phyloP scores from a whole-genome alignment of 495 filamentous ascomycete genomes.

The Trichoderma asperelloides region DNA sequence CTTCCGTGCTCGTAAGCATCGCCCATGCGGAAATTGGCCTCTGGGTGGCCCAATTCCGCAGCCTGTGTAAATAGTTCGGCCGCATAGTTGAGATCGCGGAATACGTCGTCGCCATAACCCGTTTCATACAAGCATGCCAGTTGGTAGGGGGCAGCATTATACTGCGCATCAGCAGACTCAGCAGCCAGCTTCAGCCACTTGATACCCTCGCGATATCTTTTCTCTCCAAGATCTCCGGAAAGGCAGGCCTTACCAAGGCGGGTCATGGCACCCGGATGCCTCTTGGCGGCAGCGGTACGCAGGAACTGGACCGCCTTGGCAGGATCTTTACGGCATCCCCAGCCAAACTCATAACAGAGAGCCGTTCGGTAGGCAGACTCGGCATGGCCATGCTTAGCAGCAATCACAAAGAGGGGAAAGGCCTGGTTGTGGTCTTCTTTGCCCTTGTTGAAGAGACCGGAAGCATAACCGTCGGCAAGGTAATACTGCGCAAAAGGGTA shows the following conservation, averaged over 20 bases:
- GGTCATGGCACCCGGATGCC: constrained; percentile 90
- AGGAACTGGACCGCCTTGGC: constrained; percentile 91
- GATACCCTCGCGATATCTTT: constrained; percentile 81
- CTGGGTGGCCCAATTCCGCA: constrained; percentile 79
- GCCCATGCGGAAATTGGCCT: constrained; percentile 81
- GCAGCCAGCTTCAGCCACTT: constrained; percentile 95
- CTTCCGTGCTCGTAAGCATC: constrained; percentile 94
- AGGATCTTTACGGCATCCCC: constrained; percentile 83
- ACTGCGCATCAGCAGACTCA: constrained; percentile 80
- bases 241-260: constrained; percentile 86
- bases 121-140: constrained; percentile 79
- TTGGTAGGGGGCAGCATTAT: constrained; percentile 88
- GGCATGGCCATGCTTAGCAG: constrained; percentile 94
- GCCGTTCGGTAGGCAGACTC: constrained; percentile 92
- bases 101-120: constrained; percentile 87
- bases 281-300: constrained; percentile 80
- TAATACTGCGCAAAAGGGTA: constrained; percentile 98
- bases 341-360: constrained; percentile 95
- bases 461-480: constrained; percentile 86
- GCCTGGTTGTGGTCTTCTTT: constrained; percentile 84
- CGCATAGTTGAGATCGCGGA: constrained; percentile 80
- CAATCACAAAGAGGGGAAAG: constrained; percentile 84
- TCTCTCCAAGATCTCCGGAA: constrained; percentile 76
- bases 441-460: constrained; percentile 88
- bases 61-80: constrained; percentile 92